Evolutionary conservation across 345 rosid species (phyloP).

Genomic region (Citrus sinensis): DVS_A1.0 CM039169.1:3248001-3248500

Average conservation of each 20-base stretch:
- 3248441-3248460: background rate
- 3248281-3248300: background rate
- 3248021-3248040: slow-evolving; percentile 31
- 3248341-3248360: no score
- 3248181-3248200: slow-evolving; percentile 14
- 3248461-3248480: background rate
- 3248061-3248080: slow-evolving; percentile 15
- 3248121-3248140: slow-evolving; percentile 8
- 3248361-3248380: background rate
- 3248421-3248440: background rate
- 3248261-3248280: background rate
- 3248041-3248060: slow-evolving; percentile 27
- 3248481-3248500: background rate
- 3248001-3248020: slow-evolving; percentile 43
- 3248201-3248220: background rate
- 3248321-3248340: no score
- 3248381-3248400: background rate
- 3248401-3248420: background rate
- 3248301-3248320: no score
- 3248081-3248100: slow-evolving; percentile 3
- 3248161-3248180: slow-evolving; percentile 35
- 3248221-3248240: no score
- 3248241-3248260: background rate
- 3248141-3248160: slow-evolving; percentile 32
- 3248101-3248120: background rate